A percentile compares a stretch with the other conserved stretches of the same genome.
Evolutionary conservation across 2,329 filamentous ascomycete genomes (phyloP).

Genomic region (Nemania abortiva): DNA sequence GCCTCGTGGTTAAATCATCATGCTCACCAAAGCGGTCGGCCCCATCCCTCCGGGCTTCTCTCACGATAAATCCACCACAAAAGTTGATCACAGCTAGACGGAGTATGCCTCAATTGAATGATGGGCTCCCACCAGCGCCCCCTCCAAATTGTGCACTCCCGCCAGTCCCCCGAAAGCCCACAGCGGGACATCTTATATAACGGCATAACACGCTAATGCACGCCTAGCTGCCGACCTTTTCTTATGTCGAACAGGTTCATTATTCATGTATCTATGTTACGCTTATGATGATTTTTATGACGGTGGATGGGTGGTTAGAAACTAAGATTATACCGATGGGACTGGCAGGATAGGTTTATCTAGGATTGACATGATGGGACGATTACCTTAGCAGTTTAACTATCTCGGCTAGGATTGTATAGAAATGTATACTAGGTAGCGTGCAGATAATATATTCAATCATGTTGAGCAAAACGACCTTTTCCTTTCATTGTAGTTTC

Average conservation of each 20-base stretch:
- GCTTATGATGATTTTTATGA: constrained; percentile 43
- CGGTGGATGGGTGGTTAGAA: constrained; percentile 20
- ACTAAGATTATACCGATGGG: neutral
- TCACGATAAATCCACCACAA: constrained; percentile 32
- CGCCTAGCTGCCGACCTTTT: constrained; percentile 7
- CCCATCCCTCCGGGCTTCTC: constrained; percentile 40
- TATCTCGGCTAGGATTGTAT: neutral
- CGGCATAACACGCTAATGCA: constrained; percentile 27
- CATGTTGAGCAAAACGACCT: constrained; percentile 12
- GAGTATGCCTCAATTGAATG: constrained; percentile 64
- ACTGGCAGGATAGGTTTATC: constrained; percentile 4
- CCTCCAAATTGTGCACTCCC: constrained; percentile 68
- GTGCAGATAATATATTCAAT: constrained; percentile 5
- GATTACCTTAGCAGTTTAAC: constrained; percentile 6
- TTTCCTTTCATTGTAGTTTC: constrained; percentile 4
- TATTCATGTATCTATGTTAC: constrained; percentile 43
- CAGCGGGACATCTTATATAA: constrained; percentile 30
- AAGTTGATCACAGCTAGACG: constrained; percentile 53
- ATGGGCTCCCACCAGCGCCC: constrained; percentile 65
- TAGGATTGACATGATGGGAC: constrained; percentile 26
- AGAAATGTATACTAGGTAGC: constrained; percentile 25
- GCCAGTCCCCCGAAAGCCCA: constrained; percentile 59
- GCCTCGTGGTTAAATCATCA: constrained; percentile 29
- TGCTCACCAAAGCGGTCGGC: constrained; percentile 46
- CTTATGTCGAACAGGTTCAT: constrained; percentile 19